phyloP scores from a whole-genome alignment of 164 flowering plant species.

The Nelumbo lutea region DNA sequence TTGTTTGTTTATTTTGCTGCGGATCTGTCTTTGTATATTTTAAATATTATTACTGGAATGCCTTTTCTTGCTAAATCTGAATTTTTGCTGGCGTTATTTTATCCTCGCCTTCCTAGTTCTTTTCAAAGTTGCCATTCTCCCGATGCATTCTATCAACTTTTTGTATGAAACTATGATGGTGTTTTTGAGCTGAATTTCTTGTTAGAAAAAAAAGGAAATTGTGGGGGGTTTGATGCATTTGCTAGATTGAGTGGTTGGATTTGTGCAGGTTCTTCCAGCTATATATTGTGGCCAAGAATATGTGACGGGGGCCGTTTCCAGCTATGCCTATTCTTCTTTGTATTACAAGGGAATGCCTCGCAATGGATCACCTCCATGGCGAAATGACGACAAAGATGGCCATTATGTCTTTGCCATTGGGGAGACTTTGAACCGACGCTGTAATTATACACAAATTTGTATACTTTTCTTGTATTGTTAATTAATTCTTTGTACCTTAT shows the following conservation, averaged over 20 bases:
- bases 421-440: slow-evolving; percentile 70
- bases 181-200: background rate
- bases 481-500: background rate
- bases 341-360: slow-evolving; percentile 46
- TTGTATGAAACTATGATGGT: background rate
- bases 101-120: background rate
- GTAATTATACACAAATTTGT: slow-evolving; percentile 31
- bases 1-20: background rate
- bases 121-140: background rate
- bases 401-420: slow-evolving; percentile 75
- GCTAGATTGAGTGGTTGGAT: slow-evolving; percentile 3
- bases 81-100: background rate
- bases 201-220: background rate
- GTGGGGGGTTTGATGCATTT: background rate
- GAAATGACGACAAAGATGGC: slow-evolving; percentile 89
- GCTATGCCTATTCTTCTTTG: slow-evolving; percentile 40
- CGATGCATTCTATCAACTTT: background rate
- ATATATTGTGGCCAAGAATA: slow-evolving; percentile 57
- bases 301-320: slow-evolving; percentile 34
- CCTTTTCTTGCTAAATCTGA: background rate
- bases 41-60: no score
- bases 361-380: slow-evolving; percentile 78
- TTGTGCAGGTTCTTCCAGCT: slow-evolving; percentile 50
- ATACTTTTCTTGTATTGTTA: background rate
- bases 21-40: no score